Evolutionary conservation across 108 stramenopile species (phyloP), one percentile per base, ranked within the genome.

Genomic region (Skeletonema potamos): DNA sequence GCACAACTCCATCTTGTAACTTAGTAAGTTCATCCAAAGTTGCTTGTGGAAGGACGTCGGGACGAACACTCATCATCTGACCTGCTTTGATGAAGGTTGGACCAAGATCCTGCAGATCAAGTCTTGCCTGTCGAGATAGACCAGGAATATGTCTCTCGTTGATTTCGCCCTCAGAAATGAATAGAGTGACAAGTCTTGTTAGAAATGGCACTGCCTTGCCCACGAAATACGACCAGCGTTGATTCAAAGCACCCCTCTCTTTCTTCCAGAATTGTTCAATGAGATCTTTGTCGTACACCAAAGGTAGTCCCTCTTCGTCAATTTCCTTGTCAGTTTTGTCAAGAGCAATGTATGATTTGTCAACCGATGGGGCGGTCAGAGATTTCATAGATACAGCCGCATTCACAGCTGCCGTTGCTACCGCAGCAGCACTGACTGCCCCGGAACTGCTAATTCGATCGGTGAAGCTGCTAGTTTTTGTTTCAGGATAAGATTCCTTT

Each of bases 31-130:
- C 97, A 66, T 92, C 92, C 63, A 96, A 70, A 4, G 96, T 95
- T 20, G 93, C 85, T 27, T 87, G 91, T 2, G 96, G 94, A 34
- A 97, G 67, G 4, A 97, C 96, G 79, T 97, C 97, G 2, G 97
- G 96, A 12, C 97, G 74, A 1, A 97, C 95, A 51, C 77, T 81
- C 91, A 97, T 93, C 88, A 95, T 95, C 78, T 76, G 72, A 7
- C 86, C 84, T 24, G 79, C 76, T 79, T 92, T 92, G 65, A 92
- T 84, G 32, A 73, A 96, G 28, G 97, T 97, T 1, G 97, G 94
- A 0, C 97, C 97, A 0, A 98, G 81, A 74, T 98, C 94, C 64
- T 96, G 96, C 72, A 96, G 77, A 74, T 96, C 93, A 58, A 94
- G 51, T 17, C 97, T 79, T 1, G 95, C 93, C 70, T 95, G 91